Evolutionary conservation across 257 asterid genomes (phyloP).

Genomic region (Nicotiana noctiflora): DNA sequence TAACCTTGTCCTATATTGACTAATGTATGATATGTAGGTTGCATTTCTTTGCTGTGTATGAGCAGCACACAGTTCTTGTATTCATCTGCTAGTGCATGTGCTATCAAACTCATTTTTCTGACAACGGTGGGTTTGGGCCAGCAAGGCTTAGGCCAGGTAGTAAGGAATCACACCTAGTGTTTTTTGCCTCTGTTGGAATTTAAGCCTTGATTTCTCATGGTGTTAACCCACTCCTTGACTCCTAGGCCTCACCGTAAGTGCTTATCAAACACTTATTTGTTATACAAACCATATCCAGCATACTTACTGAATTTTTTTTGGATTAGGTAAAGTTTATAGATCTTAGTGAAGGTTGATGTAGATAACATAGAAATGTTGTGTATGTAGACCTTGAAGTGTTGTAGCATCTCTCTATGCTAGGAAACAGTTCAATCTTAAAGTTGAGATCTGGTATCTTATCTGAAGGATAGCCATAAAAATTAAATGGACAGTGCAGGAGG

Average conservation of each 20-base stretch:
- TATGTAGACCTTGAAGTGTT: background rate
- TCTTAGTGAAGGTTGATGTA: too few relatives aligned
- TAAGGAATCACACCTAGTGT: background rate
- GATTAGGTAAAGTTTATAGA: background rate
- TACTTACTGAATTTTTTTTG: background rate
- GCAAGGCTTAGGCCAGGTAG: background rate
- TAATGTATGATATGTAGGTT: background rate
- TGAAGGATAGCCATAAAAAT: constrained; percentile 15
- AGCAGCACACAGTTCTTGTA: background rate
- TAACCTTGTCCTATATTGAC: background rate
- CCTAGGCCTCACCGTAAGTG: background rate
- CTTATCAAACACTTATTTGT: background rate
- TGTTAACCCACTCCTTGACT: background rate
- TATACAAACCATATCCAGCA: background rate
- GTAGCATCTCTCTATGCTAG: background rate
- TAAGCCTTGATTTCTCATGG: background rate
- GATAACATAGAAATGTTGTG: background rate
- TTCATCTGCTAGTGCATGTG: background rate
- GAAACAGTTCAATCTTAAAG: background rate
- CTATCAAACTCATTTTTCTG: background rate
- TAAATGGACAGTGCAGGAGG: constrained; percentile 99
- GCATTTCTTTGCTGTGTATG: background rate
- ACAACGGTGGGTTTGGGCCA: background rate
- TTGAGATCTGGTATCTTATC: background rate
- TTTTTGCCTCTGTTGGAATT: background rate